Base-by-base conservation (phyloP, 1,284 basidiomycete genomes). In the Moniliophthora roreri region DNA sequence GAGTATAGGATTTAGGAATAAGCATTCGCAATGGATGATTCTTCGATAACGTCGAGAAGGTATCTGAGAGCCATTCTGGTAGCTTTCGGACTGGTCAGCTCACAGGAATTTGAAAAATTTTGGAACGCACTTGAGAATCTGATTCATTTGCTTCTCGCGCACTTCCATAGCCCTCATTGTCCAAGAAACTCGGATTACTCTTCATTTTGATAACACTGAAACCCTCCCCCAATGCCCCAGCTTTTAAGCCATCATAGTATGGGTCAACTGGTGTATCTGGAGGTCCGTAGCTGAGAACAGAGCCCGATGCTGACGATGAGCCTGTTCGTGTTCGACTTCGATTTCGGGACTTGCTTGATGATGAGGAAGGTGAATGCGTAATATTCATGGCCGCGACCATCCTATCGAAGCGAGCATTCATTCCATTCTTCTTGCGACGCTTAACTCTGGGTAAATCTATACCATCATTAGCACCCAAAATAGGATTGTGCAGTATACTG, bases 301-400 rank as follows among this genome's bases (percentile, higher is more conserved):
- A 79, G 6, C 28, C 28, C n/a, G 79, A 76, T 1, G 78, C 78
- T 10, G 69, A 64, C 8, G 71, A 70, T 15, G 77, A 79, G 42
- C 63, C 60, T 20, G 68, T 61, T 35, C 71, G 66, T 10, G 55
- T 63, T 36, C 70, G 68, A 49, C 55, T 60, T n/a, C 56, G 54
- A 16, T 54, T 62, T 37, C 57, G 55, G 2, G 26, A 42, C 21
- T 24, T 42, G 10, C 21, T 28, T 18, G 44, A 40, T 18, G 39
- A 18, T 21, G 39, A 46, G 24, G 13, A 13, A 13, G 24, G 23
- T 2, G 67, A 58, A 45, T 72, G 67, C 21, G 74, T 67, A 23
- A 71, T 57, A 50, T 78, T 75, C 68, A 86, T 79, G 3, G 77
- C 74, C 48, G 80, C 73, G 20, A 87, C 70, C 86, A 89, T 87